These are phyloP conservation scores for Penicillium sp. DNA, from an alignment of 2,329 filamentous ascomycete species.

Conservation along the genomic window DNA sequence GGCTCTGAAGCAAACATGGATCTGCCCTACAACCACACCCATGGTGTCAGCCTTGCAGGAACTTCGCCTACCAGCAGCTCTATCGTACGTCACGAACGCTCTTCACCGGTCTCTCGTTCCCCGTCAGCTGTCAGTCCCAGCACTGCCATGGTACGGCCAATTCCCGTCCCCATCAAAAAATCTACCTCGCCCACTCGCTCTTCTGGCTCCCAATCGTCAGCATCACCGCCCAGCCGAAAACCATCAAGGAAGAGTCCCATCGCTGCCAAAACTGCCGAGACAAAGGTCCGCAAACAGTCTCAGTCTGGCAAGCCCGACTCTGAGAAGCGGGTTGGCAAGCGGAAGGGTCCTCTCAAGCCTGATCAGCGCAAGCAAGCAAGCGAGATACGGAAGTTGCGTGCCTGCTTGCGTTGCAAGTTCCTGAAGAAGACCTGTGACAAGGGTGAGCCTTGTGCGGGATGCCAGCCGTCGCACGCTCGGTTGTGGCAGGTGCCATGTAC, in stretches of 20 bases:
- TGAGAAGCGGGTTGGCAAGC: conserved; percentile 91
- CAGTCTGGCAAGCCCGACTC: conserved; percentile 79
- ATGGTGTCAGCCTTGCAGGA: conserved; percentile 26
- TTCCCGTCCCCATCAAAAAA: conserved; percentile 56
- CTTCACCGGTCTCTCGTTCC: conserved; percentile 48
- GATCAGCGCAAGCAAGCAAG: conserved; percentile 96
- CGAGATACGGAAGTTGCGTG: conserved; percentile 92
- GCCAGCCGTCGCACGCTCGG: conserved; percentile 91
- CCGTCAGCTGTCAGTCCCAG: conserved; percentile 66
- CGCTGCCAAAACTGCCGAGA: conserved; percentile 78
- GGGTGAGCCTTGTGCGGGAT: conserved; percentile 92
- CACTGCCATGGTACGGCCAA: conserved; percentile 64
- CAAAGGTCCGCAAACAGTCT: conserved; percentile 75
- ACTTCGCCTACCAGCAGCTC: conserved; percentile 26
- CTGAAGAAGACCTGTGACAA: conserved; percentile 99
- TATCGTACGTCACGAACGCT: conserved; percentile 46
- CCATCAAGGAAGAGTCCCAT: conserved; percentile 72
- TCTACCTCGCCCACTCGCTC: conserved; percentile 60
- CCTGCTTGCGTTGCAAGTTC: conserved; percentile 95
- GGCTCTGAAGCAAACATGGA: conserved; percentile 76
- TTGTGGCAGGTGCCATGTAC: conserved; percentile 98
- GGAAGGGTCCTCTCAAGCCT: conserved; percentile 85
- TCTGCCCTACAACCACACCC: conserved; percentile 45
- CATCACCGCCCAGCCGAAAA: conserved; percentile 70
- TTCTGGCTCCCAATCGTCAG: conserved; percentile 64